Base-by-base conservation (phyloP, 2,329 filamentous ascomycete species). In the Paecilomyces sp. region DNA sequence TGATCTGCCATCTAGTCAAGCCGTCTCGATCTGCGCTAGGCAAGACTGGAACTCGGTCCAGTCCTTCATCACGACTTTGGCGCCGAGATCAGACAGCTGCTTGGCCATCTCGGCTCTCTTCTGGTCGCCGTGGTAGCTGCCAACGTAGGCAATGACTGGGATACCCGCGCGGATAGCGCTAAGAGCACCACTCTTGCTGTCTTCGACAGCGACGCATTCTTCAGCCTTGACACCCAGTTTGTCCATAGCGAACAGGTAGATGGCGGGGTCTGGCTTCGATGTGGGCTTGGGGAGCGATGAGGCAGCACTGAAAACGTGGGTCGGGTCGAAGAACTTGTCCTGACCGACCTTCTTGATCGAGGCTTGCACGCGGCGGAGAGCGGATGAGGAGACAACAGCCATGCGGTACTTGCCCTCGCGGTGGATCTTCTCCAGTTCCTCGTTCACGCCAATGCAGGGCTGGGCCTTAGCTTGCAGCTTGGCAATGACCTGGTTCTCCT, bases 211-310 rank as follows among this genome's bases (percentile, higher is more conserved):
- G 33, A 96, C 82, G 65, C 84, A 87, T 80, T 95, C 88, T 54
- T 80, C 79, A 1, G 90, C 80, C 68, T 83, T 84, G 77, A 88
- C 88, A 62, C 88, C 88, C 57, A 95, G 82, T 71, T 85, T 79
- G 76, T 91, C 78, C 72, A 92, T 84, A 24, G 92, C 89, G 74
- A 88, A 83, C 64, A 91, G 77, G 80, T 96, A 96, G 77, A 96
- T 88, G 66, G 90, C 90, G 18, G 92, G 92, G 76, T 96, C 90
- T 15, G 92, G 92, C 84, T 96, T 96, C 76, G 86, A 90, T 58
- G 90, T 92, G n/a, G 92, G 92, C 70, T 81, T 85, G 60, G 84
- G 80, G 67, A 96, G 83, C 60, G 87, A 91, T 33, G 87, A 90
- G 60, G 91, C 91, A 58, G 92, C 92, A 53, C 87, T 91, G 83